phyloP scores from a whole-genome alignment of 2,329 filamentous ascomycete genomes.

The Neonectria hederae region DNA sequence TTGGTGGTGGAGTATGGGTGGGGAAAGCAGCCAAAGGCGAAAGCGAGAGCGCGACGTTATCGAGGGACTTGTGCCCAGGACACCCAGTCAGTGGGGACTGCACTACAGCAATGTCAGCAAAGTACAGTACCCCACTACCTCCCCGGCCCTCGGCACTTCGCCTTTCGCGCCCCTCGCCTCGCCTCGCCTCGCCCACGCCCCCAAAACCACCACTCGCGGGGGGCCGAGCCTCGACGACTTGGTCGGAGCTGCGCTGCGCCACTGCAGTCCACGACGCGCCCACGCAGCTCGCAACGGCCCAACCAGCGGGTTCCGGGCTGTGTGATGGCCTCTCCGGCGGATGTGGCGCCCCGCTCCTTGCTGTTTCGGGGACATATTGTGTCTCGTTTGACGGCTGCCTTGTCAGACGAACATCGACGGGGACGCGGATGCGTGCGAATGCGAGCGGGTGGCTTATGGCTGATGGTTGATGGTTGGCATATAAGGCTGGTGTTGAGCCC shows the following conservation, averaged over 20 bases:
- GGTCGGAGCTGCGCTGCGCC: conserved; percentile 26
- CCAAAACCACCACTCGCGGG: not conserved
- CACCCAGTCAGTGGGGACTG: not conserved
- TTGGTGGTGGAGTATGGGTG: not conserved
- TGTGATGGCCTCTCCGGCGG: conserved; percentile 2
- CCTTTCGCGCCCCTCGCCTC: not conserved
- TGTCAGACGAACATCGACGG: not conserved
- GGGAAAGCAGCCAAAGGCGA: not conserved
- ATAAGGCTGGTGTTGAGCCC: conserved; percentile 27
- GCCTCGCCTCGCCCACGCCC: not conserved
- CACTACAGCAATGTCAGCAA: not conserved
- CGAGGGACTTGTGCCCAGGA: not conserved
- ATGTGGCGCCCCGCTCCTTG: conserved; percentile 12
- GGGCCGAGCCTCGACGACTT: not conserved
- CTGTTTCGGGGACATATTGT: conserved; percentile 8
- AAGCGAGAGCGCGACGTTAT: conserved; percentile 1
- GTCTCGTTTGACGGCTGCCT: conserved; percentile 6
- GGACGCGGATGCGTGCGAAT: conserved; percentile 28
- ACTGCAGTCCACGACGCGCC: conserved; percentile 26
- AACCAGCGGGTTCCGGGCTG: not conserved
- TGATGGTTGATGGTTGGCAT: conserved; percentile 19
- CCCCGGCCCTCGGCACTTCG: conserved; percentile 21
- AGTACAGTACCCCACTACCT: conserved; percentile 19
- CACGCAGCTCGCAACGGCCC: conserved; percentile 23
- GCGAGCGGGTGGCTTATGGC: conserved; percentile 5